A percentile compares a stretch with the other conserved stretches of the same genome.
These are phyloP conservation scores for Malus hybrid DNA, from an alignment of 331 rosid species.

Conservation along the genomic window DNA sequence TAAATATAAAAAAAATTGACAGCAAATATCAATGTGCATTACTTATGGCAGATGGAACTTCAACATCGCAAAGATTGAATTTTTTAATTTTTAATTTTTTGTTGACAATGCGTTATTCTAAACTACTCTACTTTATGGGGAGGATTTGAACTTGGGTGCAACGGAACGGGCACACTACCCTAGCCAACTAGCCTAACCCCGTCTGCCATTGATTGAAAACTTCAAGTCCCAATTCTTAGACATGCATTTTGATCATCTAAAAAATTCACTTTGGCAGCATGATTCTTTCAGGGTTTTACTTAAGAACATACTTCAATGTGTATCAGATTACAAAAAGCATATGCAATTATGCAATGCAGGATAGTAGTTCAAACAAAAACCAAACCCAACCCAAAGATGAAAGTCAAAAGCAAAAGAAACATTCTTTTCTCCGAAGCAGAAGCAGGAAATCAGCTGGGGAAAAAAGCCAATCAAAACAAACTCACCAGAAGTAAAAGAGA, in stretches of 20 bases:
- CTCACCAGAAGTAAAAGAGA: conserved; percentile 58
- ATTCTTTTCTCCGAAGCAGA: neutral
- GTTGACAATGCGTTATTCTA: too few relatives aligned
- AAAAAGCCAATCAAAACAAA: neutral
- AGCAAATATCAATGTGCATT: neutral
- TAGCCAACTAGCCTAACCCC: too few relatives aligned
- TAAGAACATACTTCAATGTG: too few relatives aligned
- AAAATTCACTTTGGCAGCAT: neutral
- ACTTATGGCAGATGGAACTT: neutral
- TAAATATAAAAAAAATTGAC: neutral
- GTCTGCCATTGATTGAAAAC: neutral
- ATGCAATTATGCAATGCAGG: neutral
- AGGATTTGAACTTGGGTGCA: too few relatives aligned
- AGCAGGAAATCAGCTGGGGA: neutral
- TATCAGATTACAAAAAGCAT: neutral
- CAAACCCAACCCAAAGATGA: too few relatives aligned
- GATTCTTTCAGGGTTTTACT: neutral
- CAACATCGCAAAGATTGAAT: too few relatives aligned
- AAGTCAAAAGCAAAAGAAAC: neutral
- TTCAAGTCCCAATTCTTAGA: neutral
- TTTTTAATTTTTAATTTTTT: too few relatives aligned
- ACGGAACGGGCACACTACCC: too few relatives aligned
- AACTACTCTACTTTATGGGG: too few relatives aligned
- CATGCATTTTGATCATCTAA: neutral
- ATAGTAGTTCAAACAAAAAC: too few relatives aligned